Evolutionary conservation across 441 rosid genomes (phyloP), one percentile per base, ranked within the genome.

Genomic region (Gossypium schwendimanii): DNA sequence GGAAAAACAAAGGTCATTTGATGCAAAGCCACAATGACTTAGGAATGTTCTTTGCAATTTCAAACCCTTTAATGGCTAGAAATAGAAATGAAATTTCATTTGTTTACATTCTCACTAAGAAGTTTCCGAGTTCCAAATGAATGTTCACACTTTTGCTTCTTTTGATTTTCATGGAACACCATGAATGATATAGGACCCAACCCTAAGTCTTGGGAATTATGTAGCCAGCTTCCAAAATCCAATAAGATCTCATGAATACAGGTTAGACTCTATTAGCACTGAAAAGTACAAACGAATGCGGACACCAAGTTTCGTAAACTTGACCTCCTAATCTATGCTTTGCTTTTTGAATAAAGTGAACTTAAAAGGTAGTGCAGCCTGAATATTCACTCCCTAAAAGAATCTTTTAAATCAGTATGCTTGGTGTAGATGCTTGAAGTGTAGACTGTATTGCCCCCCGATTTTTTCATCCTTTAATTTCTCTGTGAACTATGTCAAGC

Each of bases 401-500:
- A 67, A 17, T 33, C 72, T 18, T 61, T 26, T 6, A 9, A 24
- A 41, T 20, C 53, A 3, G 14, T 61, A 17, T 52, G 52, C 24
- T 18, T 17, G 24, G 17, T 36, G 28, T 2, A 26, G 60, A 50
- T 24, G 60, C 59, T 45, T 76, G 71, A 71, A 62, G 58, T 14
- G 68, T 62, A 44, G 5, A 12, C 17, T 1, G 10, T 0, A 20
- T 68, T 65, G 47, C 45, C 70, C 58, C 17, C 75, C 24, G 63
- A 61, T 53, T 47, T 18, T 18, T 23, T 61, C 18, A 15, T 53
- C 67, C 57, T 24, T 58, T 52, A 20, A 26, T 68, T 54, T 49
- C 52, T 39, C 3, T 24, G 26, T 50, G 41, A 70, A 52, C 54
- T 65, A 49, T 68, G 60, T 44, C 15, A 39, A 74, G 44, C 69